These are phyloP conservation scores for Fusarium algeriense DNA, from an alignment of 2,329 filamentous ascomycete species.

Conservation along the genomic window DNA sequence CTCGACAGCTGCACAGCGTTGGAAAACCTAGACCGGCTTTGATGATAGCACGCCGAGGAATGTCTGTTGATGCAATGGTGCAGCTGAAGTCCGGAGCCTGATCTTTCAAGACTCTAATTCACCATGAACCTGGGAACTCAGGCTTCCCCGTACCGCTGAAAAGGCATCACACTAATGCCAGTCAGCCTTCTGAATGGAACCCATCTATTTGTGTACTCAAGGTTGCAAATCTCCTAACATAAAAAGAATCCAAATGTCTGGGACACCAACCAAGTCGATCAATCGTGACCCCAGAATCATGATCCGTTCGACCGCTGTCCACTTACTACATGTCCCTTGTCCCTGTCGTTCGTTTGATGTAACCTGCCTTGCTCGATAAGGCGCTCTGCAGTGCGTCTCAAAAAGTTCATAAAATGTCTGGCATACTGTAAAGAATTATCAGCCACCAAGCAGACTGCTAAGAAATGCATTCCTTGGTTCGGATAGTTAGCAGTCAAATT, in stretches of 20 bases:
- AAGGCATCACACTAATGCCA: conserved; percentile 8
- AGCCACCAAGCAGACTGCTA: background rate
- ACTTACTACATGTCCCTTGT: conserved; percentile 4
- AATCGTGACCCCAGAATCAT: conserved; percentile 19
- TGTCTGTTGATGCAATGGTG: background rate
- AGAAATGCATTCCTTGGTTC: background rate
- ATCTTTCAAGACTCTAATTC: background rate
- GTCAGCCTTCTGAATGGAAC: conserved; percentile 11
- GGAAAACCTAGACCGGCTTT: background rate
- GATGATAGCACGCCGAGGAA: background rate
- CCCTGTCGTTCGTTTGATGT: conserved; percentile 17
- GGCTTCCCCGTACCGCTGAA: background rate
- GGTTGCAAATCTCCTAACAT: conserved; percentile 9
- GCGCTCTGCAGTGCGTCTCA: background rate
- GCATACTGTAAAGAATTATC: background rate
- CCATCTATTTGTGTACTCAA: background rate
- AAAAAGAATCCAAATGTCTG: background rate
- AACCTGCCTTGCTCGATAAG: conserved; percentile 11
- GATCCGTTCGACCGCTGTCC: conserved; percentile 12
- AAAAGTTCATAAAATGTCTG: background rate
- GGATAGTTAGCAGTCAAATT: conserved; percentile 3
- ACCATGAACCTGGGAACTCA: background rate
- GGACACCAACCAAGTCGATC: conserved; percentile 15
- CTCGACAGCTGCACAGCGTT: background rate
- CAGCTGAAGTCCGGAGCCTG: background rate